Evolutionary conservation across 805 yeast genomes (phyloP), one percentile per base, ranked within the genome.

Genomic region (Suhomyces canberraensis): DNA sequence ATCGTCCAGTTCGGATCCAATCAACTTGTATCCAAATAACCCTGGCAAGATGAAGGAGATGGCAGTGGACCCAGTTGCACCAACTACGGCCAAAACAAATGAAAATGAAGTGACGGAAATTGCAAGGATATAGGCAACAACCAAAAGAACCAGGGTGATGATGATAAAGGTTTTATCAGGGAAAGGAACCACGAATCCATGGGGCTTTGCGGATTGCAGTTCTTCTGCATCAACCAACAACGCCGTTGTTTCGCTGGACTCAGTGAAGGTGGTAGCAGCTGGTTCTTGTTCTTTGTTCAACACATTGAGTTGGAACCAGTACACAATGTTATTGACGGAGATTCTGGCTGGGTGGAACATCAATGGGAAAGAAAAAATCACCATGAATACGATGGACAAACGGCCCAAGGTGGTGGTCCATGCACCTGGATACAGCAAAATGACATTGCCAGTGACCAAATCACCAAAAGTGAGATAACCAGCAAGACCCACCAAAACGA

Each of bases 1-100:
- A 22, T 45, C 46, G 35, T 40, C 48, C 25, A 51, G 40, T 21
- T 68, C 73, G 4, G 75, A 61, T n/a, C 78, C 82, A 36, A 85
- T 74, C 41, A 89, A 67, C 48, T 75, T 79, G 61, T 75, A 87
- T 3, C 91, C 95, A 54, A 89, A 87, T 16, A 87, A 64, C 0
- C 96, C 96, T 0, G 97, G 97, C 31, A 89, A 69, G 19, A 87
- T 88, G 54, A 89, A 89, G 9, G 96, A 88, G 35, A 90, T 88
- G 4, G 95, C 78, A 0, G 96, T 89, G 1, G 95, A 86, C 0
- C 96, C 96, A 0, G 96, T 88, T 1, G 96, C 85, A 2, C 97
- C 97, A 3, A 89, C 95, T 45, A 89, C 68, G 1, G 95, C 89
- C 47, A 89, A 65, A 11, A 90, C 90, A 31, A 81, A 75, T 18